Evolutionary conservation across 163 green algal species (phyloP).

Genomic region (Chlamydomonas reinhardtii): DNA sequence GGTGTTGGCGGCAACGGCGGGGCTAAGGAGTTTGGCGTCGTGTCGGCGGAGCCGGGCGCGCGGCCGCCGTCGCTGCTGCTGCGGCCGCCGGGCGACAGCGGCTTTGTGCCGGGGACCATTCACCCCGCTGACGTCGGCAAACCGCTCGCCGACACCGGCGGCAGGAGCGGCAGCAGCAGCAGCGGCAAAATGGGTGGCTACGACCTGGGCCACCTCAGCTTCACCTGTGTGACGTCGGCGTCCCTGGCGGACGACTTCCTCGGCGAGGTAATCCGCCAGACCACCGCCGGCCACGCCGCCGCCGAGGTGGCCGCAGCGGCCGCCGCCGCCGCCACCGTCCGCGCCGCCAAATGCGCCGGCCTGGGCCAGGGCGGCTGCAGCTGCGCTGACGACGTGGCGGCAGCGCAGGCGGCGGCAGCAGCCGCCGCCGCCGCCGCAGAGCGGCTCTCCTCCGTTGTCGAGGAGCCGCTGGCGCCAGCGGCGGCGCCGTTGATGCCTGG

Average conservation of each 20-base stretch:
- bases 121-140: no score
- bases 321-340: background rate
- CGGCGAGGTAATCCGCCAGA: slow-evolving; percentile 25
- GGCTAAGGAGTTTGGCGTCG: no score
- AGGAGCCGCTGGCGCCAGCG: background rate
- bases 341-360: background rate
- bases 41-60: no score
- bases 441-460: background rate
- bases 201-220: slow-evolving; percentile 25
- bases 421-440: background rate
- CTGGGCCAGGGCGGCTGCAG: background rate
- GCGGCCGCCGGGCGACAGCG: background rate
- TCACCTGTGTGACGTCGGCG: background rate
- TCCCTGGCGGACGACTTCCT: slow-evolving; percentile 38
- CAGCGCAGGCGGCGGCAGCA: background rate
- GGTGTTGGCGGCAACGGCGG: no score
- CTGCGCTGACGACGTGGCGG: background rate
- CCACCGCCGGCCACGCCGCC: slow-evolving; percentile 5
- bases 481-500: background rate
- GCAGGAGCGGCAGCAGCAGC: no score
- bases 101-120: background rate
- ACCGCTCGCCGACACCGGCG: no score
- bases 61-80: background rate
- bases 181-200: background rate
- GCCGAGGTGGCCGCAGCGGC: slow-evolving; percentile 21